Base-by-base conservation (phyloP, 495 filamentous ascomycete genomes). In the Hyaloscypha hepaticicola region DNA sequence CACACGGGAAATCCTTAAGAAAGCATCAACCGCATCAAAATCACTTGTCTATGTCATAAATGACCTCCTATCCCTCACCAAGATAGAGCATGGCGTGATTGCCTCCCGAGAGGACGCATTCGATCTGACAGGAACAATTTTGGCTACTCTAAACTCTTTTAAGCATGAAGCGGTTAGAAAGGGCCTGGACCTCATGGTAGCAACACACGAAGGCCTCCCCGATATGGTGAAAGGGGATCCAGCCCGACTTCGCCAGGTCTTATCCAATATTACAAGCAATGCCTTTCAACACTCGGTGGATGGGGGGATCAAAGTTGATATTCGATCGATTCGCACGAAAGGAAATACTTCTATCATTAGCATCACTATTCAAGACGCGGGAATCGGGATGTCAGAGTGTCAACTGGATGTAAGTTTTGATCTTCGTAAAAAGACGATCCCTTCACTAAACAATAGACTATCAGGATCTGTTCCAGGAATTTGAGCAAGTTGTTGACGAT, bases 1-100 rank as follows among this genome's bases (percentile, higher is more conserved):
- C 65, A 96, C 91, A 0, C 81, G 93, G 22, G 93, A 97, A 21
- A 93, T 95, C 66, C 79, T 98, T 21, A 83, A 88, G 6, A 89
- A 83, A 62, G 95, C 92, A 8, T 91, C 97, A 70, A 94, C 92
- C 11, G 94, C 93, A 19, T 98, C 93, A 1, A 96, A 96, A 73
- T 96, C 91, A 4, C 78, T 97, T 11, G 93, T 97, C 22, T 96
- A 95, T 75, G 92, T 96, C 11, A 97, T 97, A 71, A 96, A 97
- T 69, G 93, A 98, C 72, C 82, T 98, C 1, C 82, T 98, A 3
- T 93, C 97, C 72, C 80, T 98, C 14, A 97, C 93, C 28, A 94
- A 96, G 71, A 87, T 87, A 0, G 94, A 97, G 72, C 88, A 90
- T 70, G 93, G 92, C 0, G 84, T 88, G 50, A 79, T 88, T 6